Percentiles rank a stretch among this genome's conserved stretches.
Evolutionary conservation across 495 filamentous ascomycete genomes (phyloP).

Genomic region (Zalerion maritima): DNA sequence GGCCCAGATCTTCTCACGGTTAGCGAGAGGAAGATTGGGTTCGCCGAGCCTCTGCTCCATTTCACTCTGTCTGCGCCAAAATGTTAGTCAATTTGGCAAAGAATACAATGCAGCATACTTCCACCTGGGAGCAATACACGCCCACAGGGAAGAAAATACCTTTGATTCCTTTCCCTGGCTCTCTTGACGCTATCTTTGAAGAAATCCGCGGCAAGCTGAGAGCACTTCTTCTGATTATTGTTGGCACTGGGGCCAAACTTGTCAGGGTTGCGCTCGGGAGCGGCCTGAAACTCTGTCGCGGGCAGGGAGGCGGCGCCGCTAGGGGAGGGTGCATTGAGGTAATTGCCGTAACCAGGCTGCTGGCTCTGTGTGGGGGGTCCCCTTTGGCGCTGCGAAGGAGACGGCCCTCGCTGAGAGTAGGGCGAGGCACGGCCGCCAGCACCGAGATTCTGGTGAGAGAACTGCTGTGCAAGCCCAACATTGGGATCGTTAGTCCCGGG

Average conservation of each 20-base stretch:
- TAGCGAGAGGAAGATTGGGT: slow-evolving; percentile 52
- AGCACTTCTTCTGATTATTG: slow-evolving; percentile 64
- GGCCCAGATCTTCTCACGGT: slow-evolving; percentile 64
- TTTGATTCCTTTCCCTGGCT: slow-evolving; percentile 78
- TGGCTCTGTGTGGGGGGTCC: slow-evolving; percentile 55
- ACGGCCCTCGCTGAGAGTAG: slow-evolving; percentile 51
- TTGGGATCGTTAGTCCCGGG: slow-evolving; percentile 51
- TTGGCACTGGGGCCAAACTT: slow-evolving; percentile 47
- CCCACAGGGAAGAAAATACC: slow-evolving; percentile 36
- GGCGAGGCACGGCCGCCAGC: slow-evolving; percentile 48
- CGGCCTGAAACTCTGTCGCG: slow-evolving; percentile 35
- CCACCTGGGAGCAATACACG: neutral
- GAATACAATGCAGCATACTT: slow-evolving; percentile 2
- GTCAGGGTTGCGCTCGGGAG: slow-evolving; percentile 60
- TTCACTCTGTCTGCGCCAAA: slow-evolving; percentile 57
- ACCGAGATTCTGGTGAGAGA: slow-evolving; percentile 91
- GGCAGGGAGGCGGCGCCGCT: slow-evolving; percentile 22
- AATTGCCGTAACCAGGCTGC: slow-evolving; percentile 43
- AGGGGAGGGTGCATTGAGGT: slow-evolving; percentile 51
- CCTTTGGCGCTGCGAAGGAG: slow-evolving; percentile 59
- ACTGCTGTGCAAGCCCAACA: slow-evolving; percentile 84
- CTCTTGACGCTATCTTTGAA: slow-evolving; percentile 93
- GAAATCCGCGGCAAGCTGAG: slow-evolving; percentile 68
- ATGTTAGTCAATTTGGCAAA: slow-evolving; percentile 1
- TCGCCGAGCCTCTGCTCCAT: slow-evolving; percentile 71